These are phyloP conservation scores for Rhododendron kiyosumense DNA, from an alignment of 148 eudicot species.

Conservation along the genomic window DNA sequence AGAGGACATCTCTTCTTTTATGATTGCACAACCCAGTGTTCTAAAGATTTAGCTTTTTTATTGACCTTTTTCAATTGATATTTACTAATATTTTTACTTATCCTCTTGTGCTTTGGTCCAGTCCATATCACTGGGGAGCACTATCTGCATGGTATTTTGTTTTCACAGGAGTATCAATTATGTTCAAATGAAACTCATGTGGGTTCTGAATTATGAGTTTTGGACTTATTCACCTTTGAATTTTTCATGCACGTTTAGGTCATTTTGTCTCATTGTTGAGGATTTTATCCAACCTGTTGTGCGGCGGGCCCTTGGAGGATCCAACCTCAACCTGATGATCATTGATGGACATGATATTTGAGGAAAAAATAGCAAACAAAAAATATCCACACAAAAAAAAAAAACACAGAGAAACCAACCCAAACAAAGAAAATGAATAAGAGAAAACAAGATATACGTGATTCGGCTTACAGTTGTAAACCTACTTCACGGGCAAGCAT, in stretches of 20 bases:
- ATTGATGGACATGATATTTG: no score
- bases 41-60: neutral
- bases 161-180: neutral
- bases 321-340: no score
- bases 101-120: conserved; percentile 9
- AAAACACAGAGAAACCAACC: no score
- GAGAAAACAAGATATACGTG: no score
- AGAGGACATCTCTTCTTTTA: conserved; percentile 4
- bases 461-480: no score
- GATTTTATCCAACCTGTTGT: neutral
- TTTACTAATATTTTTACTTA: neutral
- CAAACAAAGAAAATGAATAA: no score
- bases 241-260: neutral
- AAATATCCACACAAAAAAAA: no score
- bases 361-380: no score
- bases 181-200: neutral
- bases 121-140: neutral
- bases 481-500: no score
- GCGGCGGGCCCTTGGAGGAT: no score
- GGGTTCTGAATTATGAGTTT: neutral
- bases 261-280: neutral
- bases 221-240: neutral
- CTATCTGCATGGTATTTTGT: conserved; percentile 1
- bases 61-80: conserved; percentile 3
- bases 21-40: conserved; percentile 1